Percentiles rank a stretch among this genome's conserved stretches.
Conservation (phyloP, 495 filamentous ascomycete species). For the Penicillium bialowiezense region DNA sequence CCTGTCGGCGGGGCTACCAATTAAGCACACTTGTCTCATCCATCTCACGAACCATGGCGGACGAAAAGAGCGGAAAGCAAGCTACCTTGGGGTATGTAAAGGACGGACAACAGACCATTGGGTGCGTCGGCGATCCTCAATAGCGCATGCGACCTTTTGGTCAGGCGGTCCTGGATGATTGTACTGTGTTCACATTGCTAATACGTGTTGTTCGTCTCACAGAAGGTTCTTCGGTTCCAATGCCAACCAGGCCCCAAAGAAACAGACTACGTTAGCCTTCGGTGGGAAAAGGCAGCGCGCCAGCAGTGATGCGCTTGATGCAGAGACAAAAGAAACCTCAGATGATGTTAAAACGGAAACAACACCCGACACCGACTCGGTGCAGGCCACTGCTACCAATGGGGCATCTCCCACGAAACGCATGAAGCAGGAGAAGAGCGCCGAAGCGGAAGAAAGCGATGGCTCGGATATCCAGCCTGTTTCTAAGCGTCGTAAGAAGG, state of each 20-base stretch:
- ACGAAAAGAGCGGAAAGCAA: slow-evolving; percentile 61
- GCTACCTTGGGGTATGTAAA: slow-evolving; percentile 91
- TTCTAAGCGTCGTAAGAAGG: slow-evolving; percentile 38
- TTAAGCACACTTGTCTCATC: background rate
- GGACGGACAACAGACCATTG: slow-evolving; percentile 73
- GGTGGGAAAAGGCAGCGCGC: slow-evolving; percentile 36
- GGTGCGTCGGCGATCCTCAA: slow-evolving; percentile 57
- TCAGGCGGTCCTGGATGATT: background rate
- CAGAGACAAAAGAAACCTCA: slow-evolving; percentile 32
- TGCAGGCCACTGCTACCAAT: background rate
- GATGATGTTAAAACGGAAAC: slow-evolving; percentile 35
- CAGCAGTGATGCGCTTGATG: slow-evolving; percentile 17
- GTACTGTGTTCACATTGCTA: background rate
- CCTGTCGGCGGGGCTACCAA: background rate
- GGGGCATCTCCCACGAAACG: slow-evolving; percentile 10
- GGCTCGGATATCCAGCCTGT: slow-evolving; percentile 54
- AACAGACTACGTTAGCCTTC: slow-evolving; percentile 75
- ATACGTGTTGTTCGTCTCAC: background rate
- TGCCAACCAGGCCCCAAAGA: slow-evolving; percentile 48
- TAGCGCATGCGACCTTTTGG: background rate
- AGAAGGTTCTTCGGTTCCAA: slow-evolving; percentile 47
- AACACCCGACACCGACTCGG: slow-evolving; percentile 18
- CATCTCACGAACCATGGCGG: slow-evolving; percentile 28
- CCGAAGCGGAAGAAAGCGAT: slow-evolving; percentile 40
- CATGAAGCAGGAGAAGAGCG: slow-evolving; percentile 40